Base-by-base conservation (phyloP, 192 early-diverging fungal species). In the Coemansia sp. region DNA sequence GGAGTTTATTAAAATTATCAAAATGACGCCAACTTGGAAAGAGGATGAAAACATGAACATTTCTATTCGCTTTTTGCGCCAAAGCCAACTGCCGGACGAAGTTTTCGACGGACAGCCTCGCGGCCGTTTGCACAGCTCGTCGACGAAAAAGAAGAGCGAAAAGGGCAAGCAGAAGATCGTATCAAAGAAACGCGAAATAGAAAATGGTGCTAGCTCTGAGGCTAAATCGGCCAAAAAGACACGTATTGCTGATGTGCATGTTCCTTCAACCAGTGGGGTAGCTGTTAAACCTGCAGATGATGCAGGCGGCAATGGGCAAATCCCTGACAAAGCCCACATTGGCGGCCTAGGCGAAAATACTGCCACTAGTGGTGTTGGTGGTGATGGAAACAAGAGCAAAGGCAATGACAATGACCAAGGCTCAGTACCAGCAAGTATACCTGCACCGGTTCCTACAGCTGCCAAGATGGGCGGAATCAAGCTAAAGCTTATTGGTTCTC, bases 1-100 rank as follows among this genome's bases (percentile, higher is more conserved):
- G 18, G 94, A 95, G 59, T 99, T 95, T 83, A 89, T 84, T 23
- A 85, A 86, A 9, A 71, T 95, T 43, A 91, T 99, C 57, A 92
- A 92, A 64, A 33, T 40, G 7, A 55, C 67, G 12, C 62, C 63
- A 7, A 37, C 39, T 7, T 82, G 74, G 74, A 49, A 49, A 35
- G 71, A 71, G 43, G 63, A 62, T 13, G 71, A 76, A 23, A 29
- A 35, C 15, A 77, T 82, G 79, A 57, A 62, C 1, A 70, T 81
- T 33, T 72, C 69, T 31, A 71, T 75, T 31, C 62, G 78, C 13
- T 75, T 75, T 42, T 35, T 81, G 71, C 72, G 59, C 15, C 69
- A 72, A 30, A 62, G 53, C 23, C 78, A 81, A 57, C 72, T 81
- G 7, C 68, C 78, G 15, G 70, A 81, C 56, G 72, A 81, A 35